Conservation (phyloP, 2,329 filamentous ascomycete genomes). For the Talaromyces marneffei region DNA sequence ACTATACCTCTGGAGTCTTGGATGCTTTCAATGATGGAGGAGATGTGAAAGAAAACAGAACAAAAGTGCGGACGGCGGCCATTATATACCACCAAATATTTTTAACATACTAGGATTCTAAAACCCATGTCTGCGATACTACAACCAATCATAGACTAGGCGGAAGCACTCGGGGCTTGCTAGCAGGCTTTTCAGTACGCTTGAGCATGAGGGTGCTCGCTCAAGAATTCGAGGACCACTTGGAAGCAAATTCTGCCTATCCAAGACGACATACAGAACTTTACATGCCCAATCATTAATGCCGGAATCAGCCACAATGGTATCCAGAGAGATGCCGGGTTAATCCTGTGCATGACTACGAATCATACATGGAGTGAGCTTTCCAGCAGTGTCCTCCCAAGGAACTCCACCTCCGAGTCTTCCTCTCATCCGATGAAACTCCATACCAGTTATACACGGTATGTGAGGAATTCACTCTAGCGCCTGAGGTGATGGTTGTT, state of each 20-base stretch:
- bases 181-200: neutral
- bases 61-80: neutral
- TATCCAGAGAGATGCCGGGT: neutral
- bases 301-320: neutral
- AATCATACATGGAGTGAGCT: neutral
- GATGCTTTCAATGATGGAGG: neutral
- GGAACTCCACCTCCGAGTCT: neutral
- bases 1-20: neutral
- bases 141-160: neutral
- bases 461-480: neutral
- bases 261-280: neutral
- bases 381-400: neutral
- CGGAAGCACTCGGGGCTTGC: neutral
- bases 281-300: neutral
- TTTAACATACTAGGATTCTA: neutral
- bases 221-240: neutral
- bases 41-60: neutral
- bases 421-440: neutral
- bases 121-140: neutral
- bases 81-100: neutral
- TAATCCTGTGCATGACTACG: neutral
- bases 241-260: conserved; percentile 3
- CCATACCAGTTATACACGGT: neutral
- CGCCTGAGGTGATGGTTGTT: neutral
- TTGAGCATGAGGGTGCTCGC: neutral